A percentile compares a stretch with the other conserved stretches of the same genome.
Conservation (phyloP, 2,329 filamentous ascomycete genomes). For the Ciborinia camelliae region DNA sequence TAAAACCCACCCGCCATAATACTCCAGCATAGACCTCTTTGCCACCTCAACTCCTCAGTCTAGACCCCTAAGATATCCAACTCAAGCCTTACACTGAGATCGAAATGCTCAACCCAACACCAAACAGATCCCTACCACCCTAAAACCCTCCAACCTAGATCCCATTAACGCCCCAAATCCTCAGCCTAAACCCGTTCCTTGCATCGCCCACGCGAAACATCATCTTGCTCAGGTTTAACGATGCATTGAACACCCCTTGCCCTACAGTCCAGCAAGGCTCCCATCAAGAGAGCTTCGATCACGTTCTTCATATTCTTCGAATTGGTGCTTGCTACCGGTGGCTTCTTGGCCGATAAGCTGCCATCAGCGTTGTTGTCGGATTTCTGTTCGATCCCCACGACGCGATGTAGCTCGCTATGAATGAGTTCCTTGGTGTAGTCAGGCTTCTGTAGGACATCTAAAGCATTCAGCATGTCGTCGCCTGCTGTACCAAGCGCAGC, state of each 20-base stretch:
- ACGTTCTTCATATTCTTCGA: neutral
- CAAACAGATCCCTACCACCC: too few species aligned
- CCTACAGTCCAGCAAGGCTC: neutral
- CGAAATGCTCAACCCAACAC: too few species aligned
- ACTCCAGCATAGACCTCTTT: too few species aligned
- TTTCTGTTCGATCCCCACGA: neutral
- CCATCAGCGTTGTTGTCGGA: neutral
- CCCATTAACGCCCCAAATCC: too few species aligned
- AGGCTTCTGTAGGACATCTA: constrained; percentile 22
- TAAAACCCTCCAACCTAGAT: too few species aligned
- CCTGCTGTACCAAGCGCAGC: constrained; percentile 32
- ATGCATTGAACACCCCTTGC: neutral
- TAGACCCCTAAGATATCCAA: too few species aligned
- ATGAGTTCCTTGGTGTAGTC: neutral
- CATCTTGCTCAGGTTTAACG: neutral
- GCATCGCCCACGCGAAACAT: too few species aligned
- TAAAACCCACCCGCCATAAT: too few species aligned
- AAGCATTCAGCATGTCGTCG: constrained; percentile 27
- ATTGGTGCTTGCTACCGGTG: neutral
- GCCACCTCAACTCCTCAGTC: too few species aligned
- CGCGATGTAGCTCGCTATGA: constrained; percentile 1
- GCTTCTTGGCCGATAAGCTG: too few species aligned
- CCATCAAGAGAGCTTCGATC: neutral
- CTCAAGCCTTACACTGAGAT: too few species aligned
- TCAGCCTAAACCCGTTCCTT: neutral